Conservation (phyloP, 73 alveolate genomes). For the Tetrahymena malaccensis region DNA sequence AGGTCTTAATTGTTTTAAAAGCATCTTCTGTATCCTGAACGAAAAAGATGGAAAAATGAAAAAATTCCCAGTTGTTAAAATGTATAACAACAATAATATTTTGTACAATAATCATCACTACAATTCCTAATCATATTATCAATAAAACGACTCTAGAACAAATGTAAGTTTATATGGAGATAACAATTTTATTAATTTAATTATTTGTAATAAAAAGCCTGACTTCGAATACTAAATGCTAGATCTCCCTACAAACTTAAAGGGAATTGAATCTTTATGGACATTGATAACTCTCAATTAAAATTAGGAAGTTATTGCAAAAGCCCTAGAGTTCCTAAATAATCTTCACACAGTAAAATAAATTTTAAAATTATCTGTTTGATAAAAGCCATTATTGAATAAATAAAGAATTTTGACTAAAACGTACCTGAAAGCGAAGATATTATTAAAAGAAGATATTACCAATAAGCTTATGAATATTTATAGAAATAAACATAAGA, state of each 20-base stretch:
- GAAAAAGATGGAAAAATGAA: conserved; percentile 35
- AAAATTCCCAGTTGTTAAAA: background rate
- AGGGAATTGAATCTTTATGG: conserved; percentile 55
- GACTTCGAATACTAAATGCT: conserved; percentile 34
- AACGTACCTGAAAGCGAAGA: background rate
- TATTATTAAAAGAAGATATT: background rate
- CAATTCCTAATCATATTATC: background rate
- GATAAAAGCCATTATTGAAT: background rate
- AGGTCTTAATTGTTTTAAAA: conserved; percentile 68
- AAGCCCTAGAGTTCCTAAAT: conserved; percentile 44
- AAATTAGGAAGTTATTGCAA: conserved; percentile 20
- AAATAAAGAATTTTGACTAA: background rate
- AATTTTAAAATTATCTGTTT: background rate
- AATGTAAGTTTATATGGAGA: background rate
- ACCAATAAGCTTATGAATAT: background rate
- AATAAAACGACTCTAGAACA: background rate
- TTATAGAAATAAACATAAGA: conserved; percentile 5
- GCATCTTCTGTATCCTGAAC: conserved; percentile 58
- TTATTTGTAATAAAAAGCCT: background rate
- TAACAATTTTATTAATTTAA: too few species aligned
- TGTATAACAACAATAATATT: background rate
- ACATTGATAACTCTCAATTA: conserved; percentile 32
- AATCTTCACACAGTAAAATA: conserved; percentile 26
- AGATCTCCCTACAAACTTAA: conserved; percentile 34
- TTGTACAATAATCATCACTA: background rate